phyloP scores from a whole-genome alignment of 805 yeast species.

The Candida montana region DNA sequence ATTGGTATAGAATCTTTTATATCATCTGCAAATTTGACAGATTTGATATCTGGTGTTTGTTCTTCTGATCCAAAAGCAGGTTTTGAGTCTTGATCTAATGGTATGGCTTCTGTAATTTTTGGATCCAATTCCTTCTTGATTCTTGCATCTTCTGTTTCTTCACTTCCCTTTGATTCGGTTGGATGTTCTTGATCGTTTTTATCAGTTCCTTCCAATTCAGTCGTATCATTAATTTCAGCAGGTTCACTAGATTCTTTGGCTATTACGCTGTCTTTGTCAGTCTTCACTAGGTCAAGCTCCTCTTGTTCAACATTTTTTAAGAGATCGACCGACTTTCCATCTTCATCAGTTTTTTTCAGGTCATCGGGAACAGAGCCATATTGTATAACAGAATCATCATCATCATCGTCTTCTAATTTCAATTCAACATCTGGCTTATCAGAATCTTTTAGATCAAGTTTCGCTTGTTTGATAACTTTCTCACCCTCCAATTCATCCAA shows the following conservation, averaged over 20 bases:
- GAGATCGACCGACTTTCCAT: too few relatives aligned
- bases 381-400: too few relatives aligned
- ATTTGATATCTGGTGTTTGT: conserved; percentile 4
- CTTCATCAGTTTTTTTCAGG: too few relatives aligned
- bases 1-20: background rate
- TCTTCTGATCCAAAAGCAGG: background rate
- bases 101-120: background rate
- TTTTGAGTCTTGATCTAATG: too few relatives aligned
- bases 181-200: background rate
- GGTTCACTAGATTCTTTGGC: too few relatives aligned
- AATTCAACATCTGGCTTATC: background rate
- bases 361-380: too few relatives aligned
- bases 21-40: conserved; percentile 21
- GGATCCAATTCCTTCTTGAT: background rate
- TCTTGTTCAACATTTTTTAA: too few relatives aligned
- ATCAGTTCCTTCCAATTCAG: background rate
- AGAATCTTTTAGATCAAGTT: background rate
- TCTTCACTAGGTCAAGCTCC: too few relatives aligned
- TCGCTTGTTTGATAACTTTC: conserved; percentile 2
- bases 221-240: too few relatives aligned
- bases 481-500: conserved; percentile 18
- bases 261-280: too few relatives aligned
- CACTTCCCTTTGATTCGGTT: background rate
- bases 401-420: background rate
- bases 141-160: background rate